A percentile compares a stretch with the other conserved stretches of the same genome.
Conservation (phyloP, 1,284 basidiomycete genomes). For the Tilletia setariae region DNA sequence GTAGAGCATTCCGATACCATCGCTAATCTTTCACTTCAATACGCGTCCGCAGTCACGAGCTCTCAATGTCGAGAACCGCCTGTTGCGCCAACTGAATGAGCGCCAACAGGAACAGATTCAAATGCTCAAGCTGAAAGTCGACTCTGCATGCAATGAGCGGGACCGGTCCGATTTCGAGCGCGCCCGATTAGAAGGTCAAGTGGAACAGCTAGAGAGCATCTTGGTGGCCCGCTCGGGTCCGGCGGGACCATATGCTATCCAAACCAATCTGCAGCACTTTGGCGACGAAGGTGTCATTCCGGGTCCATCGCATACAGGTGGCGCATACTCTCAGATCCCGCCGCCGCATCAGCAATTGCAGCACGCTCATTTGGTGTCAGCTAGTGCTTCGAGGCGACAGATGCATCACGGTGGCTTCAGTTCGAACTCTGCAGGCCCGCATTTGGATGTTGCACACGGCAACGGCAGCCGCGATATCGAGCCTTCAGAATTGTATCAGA, state of each 20-base stretch:
- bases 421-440: not conserved
- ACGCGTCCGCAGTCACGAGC: constrained; percentile 26
- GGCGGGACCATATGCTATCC: not conserved
- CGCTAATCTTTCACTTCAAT: no score
- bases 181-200: not conserved
- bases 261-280: not conserved
- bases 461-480: not conserved
- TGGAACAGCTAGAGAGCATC: constrained; percentile 2
- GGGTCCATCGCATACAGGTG: not conserved
- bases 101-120: not conserved
- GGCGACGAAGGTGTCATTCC: not conserved
- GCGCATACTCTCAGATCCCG: not conserved
- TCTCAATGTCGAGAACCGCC: constrained; percentile 36
- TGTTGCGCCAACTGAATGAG: constrained; percentile 32
- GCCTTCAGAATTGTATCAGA: not conserved
- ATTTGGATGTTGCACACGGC: not conserved
- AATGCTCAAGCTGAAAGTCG: not conserved
- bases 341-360: constrained; percentile 8
- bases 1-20: no score
- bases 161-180: constrained; percentile 12
- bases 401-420: not conserved
- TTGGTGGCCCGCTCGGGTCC: not conserved
- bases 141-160: not conserved
- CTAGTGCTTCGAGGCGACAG: not conserved
- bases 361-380: not conserved